Conservation (phyloP, 345 rosid species). For the Murraya paniculata region DNA sequence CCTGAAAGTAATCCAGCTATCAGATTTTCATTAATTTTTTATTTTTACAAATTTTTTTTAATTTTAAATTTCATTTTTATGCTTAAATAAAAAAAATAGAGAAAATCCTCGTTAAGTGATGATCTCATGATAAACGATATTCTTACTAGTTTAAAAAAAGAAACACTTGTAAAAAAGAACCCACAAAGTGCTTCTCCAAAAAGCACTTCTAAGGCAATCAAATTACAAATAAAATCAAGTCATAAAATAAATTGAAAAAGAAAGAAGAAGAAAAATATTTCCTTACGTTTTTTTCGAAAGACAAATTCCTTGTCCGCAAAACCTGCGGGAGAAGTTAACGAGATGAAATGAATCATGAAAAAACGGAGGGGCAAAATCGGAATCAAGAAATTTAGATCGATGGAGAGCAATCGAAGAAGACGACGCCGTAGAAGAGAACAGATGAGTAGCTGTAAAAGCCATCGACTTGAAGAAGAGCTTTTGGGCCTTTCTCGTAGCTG, state of each 20-base stretch:
- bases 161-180: background rate
- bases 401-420: constrained; percentile 16
- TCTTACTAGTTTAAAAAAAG: background rate
- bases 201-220: background rate
- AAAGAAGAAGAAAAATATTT: background rate
- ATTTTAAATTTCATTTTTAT: background rate
- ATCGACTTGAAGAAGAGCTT: constrained; percentile 16
- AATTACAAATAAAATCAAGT: background rate
- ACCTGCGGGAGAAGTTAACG: constrained; percentile 15
- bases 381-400: constrained; percentile 10
- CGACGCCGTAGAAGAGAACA: constrained; percentile 31
- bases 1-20: background rate
- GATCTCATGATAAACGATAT: background rate
- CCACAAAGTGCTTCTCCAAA: background rate
- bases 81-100: background rate
- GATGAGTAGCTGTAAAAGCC: constrained; percentile 40
- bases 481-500: background rate
- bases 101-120: background rate
- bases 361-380: constrained; percentile 28
- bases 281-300: constrained; percentile 36
- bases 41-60: background rate
- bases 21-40: background rate
- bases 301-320: constrained; percentile 25
- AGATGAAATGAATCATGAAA: constrained; percentile 14
- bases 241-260: background rate